Percentiles rank a stretch among this genome's conserved stretches.
Conservation (phyloP, 208 protist genomes). For the Vickermania ingenoplastis region DNA sequence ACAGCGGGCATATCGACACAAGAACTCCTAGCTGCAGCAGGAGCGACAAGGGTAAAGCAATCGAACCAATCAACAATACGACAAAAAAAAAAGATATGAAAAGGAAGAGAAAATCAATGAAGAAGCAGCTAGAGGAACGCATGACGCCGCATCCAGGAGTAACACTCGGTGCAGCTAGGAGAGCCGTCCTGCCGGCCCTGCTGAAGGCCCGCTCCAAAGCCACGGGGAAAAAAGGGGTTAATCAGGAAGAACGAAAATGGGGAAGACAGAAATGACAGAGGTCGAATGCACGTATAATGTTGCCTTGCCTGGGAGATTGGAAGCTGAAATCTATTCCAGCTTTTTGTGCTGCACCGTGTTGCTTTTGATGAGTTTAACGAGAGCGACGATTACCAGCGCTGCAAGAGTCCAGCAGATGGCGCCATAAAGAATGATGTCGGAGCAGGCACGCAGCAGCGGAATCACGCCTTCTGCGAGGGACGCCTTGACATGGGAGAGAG, state of each 20-base stretch:
- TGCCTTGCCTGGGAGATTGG: too few relatives aligned
- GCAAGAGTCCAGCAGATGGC: neutral
- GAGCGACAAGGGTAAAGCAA: neutral
- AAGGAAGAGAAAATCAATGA: constrained; percentile 2
- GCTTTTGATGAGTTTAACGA: neutral
- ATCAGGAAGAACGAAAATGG: constrained; percentile 6
- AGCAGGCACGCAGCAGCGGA: neutral
- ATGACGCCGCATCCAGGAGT: too few relatives aligned
- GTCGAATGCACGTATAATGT: too few relatives aligned
- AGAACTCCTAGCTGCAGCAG: constrained; percentile 6
- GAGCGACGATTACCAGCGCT: neutral
- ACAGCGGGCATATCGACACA: neutral
- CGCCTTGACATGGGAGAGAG: neutral
- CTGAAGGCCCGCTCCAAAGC: neutral
- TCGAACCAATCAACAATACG: neutral
- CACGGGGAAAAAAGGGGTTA: neutral
- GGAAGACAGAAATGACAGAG: too few relatives aligned
- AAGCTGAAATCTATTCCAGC: too few relatives aligned
- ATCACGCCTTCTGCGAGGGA: neutral
- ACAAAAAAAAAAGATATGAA: constrained; percentile 50
- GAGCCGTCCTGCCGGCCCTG: too few relatives aligned
- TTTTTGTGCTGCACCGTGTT: too few relatives aligned
- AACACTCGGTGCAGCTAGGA: neutral
- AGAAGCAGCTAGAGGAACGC: constrained; percentile 1
- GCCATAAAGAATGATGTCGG: neutral